Evolutionary conservation across 2,329 filamentous ascomycete genomes (phyloP).

Genomic region (Talaromyces rugulosus): DNA sequence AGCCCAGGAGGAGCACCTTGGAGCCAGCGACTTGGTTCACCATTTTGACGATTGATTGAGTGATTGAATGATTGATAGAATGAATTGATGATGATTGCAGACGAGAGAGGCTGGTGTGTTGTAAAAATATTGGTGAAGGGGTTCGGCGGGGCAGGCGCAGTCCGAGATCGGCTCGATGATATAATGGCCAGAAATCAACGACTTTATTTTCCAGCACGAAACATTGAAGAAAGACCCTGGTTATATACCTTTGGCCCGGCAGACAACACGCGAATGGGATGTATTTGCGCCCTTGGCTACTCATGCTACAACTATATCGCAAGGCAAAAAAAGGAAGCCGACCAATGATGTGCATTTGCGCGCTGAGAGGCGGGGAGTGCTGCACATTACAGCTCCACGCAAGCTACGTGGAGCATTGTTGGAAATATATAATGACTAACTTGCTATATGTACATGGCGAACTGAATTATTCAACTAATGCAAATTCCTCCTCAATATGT

Average conservation of each 20-base stretch:
- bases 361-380: background rate
- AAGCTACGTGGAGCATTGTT: background rate
- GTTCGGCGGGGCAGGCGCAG: conserved; percentile 6
- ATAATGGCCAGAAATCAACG: background rate
- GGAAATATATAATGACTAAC: background rate
- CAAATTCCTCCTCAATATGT: background rate
- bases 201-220: background rate
- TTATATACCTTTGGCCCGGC: background rate
- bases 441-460: background rate
- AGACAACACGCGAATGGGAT: conserved; percentile 5
- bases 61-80: conserved; percentile 5
- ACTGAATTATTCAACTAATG: background rate
- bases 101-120: background rate
- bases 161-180: conserved; percentile 11
- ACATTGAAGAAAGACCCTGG: background rate
- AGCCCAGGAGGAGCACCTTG: conserved; percentile 36
- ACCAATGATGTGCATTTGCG: background rate
- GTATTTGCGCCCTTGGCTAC: conserved; percentile 3
- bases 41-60: conserved; percentile 27
- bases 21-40: conserved; percentile 33
- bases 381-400: background rate
- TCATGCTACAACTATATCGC: background rate
- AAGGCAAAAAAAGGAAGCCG: background rate
- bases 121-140: background rate
- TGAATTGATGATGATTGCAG: background rate